phyloP scores from a whole-genome alignment of 2,329 filamentous ascomycete genomes.

The Ceratocystiopsis brevicomis region DNA sequence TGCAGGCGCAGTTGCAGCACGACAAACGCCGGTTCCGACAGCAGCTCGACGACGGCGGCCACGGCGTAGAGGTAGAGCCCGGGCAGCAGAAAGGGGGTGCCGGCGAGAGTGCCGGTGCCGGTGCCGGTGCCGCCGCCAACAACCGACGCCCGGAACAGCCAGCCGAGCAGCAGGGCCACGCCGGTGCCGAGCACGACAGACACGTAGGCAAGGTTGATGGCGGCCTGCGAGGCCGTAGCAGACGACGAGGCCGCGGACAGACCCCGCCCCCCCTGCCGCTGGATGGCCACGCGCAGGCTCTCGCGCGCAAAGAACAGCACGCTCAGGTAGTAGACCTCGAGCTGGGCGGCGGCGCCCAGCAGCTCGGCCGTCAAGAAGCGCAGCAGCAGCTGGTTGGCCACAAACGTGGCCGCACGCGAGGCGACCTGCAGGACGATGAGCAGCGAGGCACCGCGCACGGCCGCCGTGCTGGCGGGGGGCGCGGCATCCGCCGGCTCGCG shows the following conservation, averaged over 20 bases:
- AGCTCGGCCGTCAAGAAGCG: conserved; percentile 72
- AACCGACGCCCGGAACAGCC: conserved; percentile 43
- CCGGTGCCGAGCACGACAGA: conserved; percentile 49
- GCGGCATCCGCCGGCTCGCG: too few relatives aligned
- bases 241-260: conserved; percentile 7
- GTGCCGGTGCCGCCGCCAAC: conserved; percentile 6
- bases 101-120: conserved; percentile 19
- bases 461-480: conserved; percentile 1
- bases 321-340: conserved; percentile 83
- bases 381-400: conserved; percentile 78
- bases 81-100: conserved; percentile 43
- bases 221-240: conserved; percentile 41
- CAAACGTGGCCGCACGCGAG: conserved; percentile 77
- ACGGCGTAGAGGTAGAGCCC: conserved; percentile 36
- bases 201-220: conserved; percentile 77
- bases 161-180: conserved; percentile 44
- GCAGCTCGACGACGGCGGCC: conserved; percentile 50
- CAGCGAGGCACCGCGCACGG: conserved; percentile 54
- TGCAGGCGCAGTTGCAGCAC: conserved; percentile 65
- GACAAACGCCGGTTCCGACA: conserved; percentile 77
- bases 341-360: conserved; percentile 69
- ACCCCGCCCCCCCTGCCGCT: conserved; percentile 39
- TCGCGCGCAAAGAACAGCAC: conserved; percentile 92
- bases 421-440: conserved; percentile 74
- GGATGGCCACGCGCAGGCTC: conserved; percentile 75